These are phyloP conservation scores for Chloris gayana DNA, from an alignment of 176 grass and related monocot genomes.

Conservation along the genomic window DNA sequence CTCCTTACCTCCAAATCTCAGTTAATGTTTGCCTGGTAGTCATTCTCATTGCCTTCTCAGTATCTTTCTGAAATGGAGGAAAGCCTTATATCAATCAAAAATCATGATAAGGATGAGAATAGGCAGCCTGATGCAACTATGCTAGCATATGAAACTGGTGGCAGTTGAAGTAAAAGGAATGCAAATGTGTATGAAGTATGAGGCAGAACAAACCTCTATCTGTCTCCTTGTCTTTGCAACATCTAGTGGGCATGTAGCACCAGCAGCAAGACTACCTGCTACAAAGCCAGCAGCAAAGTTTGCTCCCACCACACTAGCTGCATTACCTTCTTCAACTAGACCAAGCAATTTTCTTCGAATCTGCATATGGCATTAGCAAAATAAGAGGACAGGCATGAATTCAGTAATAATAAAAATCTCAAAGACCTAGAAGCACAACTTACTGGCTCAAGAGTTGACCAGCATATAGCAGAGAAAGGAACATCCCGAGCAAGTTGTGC, in stretches of 20 bases:
- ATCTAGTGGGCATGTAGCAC: constrained; percentile 95
- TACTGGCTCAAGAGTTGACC: constrained; percentile 93
- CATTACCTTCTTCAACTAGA: constrained; percentile 81
- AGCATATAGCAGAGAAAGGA: constrained; percentile 97
- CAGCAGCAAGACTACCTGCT: constrained; percentile 90
- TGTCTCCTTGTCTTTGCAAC: constrained; percentile 95
- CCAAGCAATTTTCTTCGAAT: constrained; percentile 71
- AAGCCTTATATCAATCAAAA: not conserved
- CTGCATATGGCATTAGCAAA: constrained; percentile 37
- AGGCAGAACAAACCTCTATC: constrained; percentile 74
- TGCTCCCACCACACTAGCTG: constrained; percentile 68
- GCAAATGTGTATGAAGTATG: constrained; percentile 12
- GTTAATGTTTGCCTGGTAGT: constrained; percentile 80
- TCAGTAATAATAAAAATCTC: constrained; percentile 29
- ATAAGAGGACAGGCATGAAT: constrained; percentile 26
- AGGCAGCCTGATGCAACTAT: not conserved
- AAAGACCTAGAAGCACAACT: constrained; percentile 16
- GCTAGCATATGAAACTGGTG: not conserved
- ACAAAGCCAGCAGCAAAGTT: constrained; percentile 95
- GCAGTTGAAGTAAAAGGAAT: constrained; percentile 21
- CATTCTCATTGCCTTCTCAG: constrained; percentile 83
- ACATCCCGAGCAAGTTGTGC: constrained; percentile 95
- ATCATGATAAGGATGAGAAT: not conserved
- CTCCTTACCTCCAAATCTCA: constrained; percentile 85
- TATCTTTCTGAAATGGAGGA: constrained; percentile 70